Evolutionary conservation across 2,329 filamentous ascomycete genomes (phyloP), one percentile per base, ranked within the genome.

Genomic region (Colletotrichum tropicicola): DNA sequence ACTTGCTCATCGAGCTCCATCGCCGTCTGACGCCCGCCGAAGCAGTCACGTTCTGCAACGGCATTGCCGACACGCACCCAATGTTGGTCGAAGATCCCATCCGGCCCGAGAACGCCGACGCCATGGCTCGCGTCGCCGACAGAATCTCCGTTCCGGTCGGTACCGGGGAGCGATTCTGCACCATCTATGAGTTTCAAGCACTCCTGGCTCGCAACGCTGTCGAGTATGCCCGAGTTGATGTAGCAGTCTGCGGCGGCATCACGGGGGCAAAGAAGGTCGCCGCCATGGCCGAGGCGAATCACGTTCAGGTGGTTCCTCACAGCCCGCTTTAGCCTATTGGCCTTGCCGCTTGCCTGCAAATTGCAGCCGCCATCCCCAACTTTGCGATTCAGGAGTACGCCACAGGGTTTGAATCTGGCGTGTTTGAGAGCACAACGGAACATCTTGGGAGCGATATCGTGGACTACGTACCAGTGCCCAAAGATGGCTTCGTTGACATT

Each of bases 1-100:
- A 45, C 17, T 25, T 39, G 6, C 43, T 58, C 25, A 6, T 58
- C 5, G 54, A 44, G 23, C 54, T 35, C 6, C 41, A 58, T 15
- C 54, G 54, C 19, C 51, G 51, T 9, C 21, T 55, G 51, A 55
- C 51, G 19, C 51, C 51, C 10, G 51, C 51, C 32, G 51, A 55
- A 32, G 35, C 51, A 32, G 25, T 55, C 51, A 55, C 51, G 19
- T 55, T 55, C 35, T 53, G 51, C 51, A 43, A 55, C 32, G 51
- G 51, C 30, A 55, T 55, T 32, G 35, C 35, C 35, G 35, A 39
- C 35, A 39, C 35, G 10, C 35, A 39, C 35, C 35, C 35, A 23
- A 63, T 63, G 37, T 53, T 67, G 17, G 53, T 67, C 21, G 65
- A 67, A 49, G 65, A 67, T n/a, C 65, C 65, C 5, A 63, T 67